phyloP scores from a whole-genome alignment of 495 filamentous ascomycete genomes.

The Hypomontagnella monticulosa region DNA sequence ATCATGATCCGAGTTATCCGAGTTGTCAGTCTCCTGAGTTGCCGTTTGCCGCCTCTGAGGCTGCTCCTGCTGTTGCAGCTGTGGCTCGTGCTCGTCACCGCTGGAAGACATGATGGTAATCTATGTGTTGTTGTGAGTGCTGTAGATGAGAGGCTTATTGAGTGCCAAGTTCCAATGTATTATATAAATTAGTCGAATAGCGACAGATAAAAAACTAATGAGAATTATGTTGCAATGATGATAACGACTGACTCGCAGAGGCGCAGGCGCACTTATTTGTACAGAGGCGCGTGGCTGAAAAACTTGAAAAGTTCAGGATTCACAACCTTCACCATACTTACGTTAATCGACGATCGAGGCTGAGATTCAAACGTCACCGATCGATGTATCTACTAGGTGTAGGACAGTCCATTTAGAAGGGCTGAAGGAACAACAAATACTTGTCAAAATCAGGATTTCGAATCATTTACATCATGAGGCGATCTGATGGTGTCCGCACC shows the following conservation, averaged over 20 bases:
- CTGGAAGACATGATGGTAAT: conserved; percentile 38
- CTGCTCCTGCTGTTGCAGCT: conserved; percentile 12
- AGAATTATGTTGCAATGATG: background rate
- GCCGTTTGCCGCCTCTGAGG: conserved; percentile 25
- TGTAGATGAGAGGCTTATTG: background rate
- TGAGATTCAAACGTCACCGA: conserved; percentile 34
- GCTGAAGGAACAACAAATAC: conserved; percentile 3
- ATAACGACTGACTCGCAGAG: background rate
- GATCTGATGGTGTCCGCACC: background rate
- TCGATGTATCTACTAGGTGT: conserved; percentile 15
- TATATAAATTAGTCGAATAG: background rate
- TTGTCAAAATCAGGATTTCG: conserved; percentile 36
- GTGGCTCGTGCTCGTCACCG: conserved; percentile 18
- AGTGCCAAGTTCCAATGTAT: background rate
- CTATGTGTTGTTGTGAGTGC: conserved; percentile 1
- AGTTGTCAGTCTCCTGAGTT: conserved; percentile 33
- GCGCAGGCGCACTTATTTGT: conserved; percentile 30
- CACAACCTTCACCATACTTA: conserved; percentile 20
- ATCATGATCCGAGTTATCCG: conserved; percentile 52
- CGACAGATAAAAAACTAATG: background rate
- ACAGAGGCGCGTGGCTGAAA: conserved; percentile 9
- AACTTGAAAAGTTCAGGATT: conserved; percentile 28
- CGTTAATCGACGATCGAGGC: conserved; percentile 34
- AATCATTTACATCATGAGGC: conserved; percentile 41
- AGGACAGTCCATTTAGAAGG: background rate